These are phyloP conservation scores for Dispira parvispora DNA, from an alignment of 192 early-diverging fungal genomes.

Conservation along the genomic window DNA sequence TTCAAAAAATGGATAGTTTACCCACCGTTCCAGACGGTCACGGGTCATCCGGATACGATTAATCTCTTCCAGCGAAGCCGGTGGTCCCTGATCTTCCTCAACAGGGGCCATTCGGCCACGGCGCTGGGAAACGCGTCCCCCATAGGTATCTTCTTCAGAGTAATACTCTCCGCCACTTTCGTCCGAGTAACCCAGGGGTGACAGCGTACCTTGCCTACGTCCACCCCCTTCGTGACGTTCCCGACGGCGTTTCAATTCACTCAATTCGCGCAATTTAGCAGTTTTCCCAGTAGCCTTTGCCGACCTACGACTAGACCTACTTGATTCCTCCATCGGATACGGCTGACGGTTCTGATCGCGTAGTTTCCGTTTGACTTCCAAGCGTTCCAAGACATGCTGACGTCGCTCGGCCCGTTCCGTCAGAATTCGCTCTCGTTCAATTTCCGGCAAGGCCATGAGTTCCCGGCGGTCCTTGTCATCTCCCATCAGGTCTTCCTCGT, in stretches of 20 bases:
- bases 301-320: conserved; percentile 2
- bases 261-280: conserved; percentile 20
- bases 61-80: conserved; percentile 42
- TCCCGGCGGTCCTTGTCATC: conserved; percentile 42
- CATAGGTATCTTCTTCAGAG: conserved; percentile 14
- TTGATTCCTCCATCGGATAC: neutral
- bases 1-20: conserved; percentile 52
- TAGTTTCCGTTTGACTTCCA: conserved; percentile 23
- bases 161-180: conserved; percentile 18
- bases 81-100: conserved; percentile 10
- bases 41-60: conserved; percentile 42
- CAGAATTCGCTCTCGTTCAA: conserved; percentile 61
- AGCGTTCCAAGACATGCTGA: conserved; percentile 23
- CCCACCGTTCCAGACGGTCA: conserved; percentile 51
- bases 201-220: conserved; percentile 14
- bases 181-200: conserved; percentile 1
- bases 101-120: conserved; percentile 19
- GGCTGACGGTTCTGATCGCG: conserved; percentile 10
- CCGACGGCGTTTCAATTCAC: conserved; percentile 37
- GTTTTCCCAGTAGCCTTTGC: neutral
- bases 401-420: conserved; percentile 51
- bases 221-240: conserved; percentile 22
- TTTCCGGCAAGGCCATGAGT: conserved; percentile 43
- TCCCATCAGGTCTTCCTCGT: conserved; percentile 57
- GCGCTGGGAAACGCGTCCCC: conserved; percentile 11